Base-by-base conservation (phyloP, 2,329 filamentous ascomycete genomes). In the Colletotrichum sp. region DNA sequence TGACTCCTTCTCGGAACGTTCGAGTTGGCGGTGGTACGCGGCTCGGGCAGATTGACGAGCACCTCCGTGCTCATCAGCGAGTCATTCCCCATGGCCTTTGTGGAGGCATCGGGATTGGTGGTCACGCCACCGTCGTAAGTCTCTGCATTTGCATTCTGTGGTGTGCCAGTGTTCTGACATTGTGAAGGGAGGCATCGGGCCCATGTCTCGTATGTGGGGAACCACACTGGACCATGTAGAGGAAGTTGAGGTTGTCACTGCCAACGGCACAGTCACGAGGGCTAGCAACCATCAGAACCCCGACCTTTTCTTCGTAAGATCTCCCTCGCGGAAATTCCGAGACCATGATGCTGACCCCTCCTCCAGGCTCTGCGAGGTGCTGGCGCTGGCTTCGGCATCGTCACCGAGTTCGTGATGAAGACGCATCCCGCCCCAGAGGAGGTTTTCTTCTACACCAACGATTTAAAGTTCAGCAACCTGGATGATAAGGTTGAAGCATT, bases 81-180 rank as follows among this genome's bases (percentile, higher is more conserved):
- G 90, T 90, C 3, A 88, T 93, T 49, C 85, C 91, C 1, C 91
- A 92, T 67, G 91, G 91, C 5, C 88, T 90, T 2, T 92, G 91
- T 72, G 89, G 89, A 0, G 87, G 86, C 8, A 90, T 92, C 9
- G 90, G 90, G 4, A 86, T 91, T 6, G 90, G 90, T 32, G 91
- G 91, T 0, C 90, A 92, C 78, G 87, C 90, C 5, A 91, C 89
- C 3, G 88, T 90, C 68, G 89, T 90, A 78, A 78, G 87, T 82
- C 26, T 8, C 18, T 62, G 12, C 8, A n/a, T 18, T 21, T 13
- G 6, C 21, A 12, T 15, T 52, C n/a, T 52, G 12, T 21, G n/a
- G 2, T 39, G 18, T 8, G 9, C 8, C n/a, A 2, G 59, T 62
- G 4, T 21, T 34, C 57, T 71, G 15, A 68, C 34, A 8, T 9